Base-by-base conservation (phyloP, 768 basidiomycete genomes). In the Kwoniella europaea region DNA sequence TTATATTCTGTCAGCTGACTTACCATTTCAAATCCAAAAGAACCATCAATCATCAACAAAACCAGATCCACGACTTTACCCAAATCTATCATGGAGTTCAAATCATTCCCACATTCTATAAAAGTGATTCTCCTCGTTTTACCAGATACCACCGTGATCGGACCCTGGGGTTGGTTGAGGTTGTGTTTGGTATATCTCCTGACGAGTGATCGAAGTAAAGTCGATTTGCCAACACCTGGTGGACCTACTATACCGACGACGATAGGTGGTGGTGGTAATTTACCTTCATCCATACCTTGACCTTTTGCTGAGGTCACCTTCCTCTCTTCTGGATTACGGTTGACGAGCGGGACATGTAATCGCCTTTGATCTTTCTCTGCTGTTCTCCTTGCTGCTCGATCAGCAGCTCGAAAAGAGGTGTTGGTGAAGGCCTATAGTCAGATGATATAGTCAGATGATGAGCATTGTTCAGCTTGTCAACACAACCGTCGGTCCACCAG, bases 11-110 rank as follows among this genome's bases (percentile, higher is more conserved):
- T 35, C 1, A 35, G 35, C 35, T 35, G 35, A 79, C 89, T 72
- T 74, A 94, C 96, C 97, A 98, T 99, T 85, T 98, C 97, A 75
- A 98, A 96, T 4, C 97, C 97, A 83, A 94, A 98, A 29, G 93
- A 94, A 3, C 92, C 96, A 80, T 99, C 97, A 74, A 98, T 91
- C 94, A 98, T 95, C 73, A 99, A 89, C 56, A 99, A 87, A 4
- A 98, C 92, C 68, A 99, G 87, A 85, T 98, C 97, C 9, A 93
- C 97, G 68, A 98, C 89, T 85, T 99, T 99, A 66, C 90, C 96
- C 77, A 98, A 87, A 87, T 99, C 97, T 74, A 98, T 92, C 96
- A 98, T 98, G 63, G 94, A 93, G 83, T 94, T 94, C 75, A 98
- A 87, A 85, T 98, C 95, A 82, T 94, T 98, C 78, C 94, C 94